Conservation (phyloP, 306 rosid genomes). For the Cucurbita pepo region DNA sequence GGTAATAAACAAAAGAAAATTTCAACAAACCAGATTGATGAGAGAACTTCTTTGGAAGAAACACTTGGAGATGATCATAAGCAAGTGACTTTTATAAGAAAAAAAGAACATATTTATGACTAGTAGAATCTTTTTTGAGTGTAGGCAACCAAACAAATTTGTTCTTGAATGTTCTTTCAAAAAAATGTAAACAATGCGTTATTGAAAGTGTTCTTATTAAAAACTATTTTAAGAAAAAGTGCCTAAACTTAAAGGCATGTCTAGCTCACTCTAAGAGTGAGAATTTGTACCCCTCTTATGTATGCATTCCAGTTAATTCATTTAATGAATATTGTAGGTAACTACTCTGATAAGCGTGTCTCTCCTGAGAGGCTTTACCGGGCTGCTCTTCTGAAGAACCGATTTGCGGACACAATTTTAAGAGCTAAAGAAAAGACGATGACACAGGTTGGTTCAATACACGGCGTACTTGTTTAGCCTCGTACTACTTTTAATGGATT, state of each 20-base stretch:
- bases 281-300: slow-evolving; percentile 6
- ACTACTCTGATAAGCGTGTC: slow-evolving; percentile 48
- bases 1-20: too few relatives aligned
- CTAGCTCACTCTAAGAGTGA: neutral
- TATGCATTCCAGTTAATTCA: slow-evolving; percentile 6
- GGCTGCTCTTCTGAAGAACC: slow-evolving; percentile 50
- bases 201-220: neutral
- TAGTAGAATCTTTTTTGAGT: neutral
- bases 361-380: slow-evolving; percentile 58
- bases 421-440: slow-evolving; percentile 75
- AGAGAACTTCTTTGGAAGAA: neutral
- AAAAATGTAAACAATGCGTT: neutral
- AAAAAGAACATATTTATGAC: neutral
- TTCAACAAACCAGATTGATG: too few relatives aligned
- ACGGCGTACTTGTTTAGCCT: slow-evolving; percentile 1
- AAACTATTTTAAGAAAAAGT: neutral
- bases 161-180: neutral
- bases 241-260: neutral
- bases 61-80: neutral
- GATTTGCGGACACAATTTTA: slow-evolving; percentile 72
- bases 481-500: slow-evolving; percentile 2
- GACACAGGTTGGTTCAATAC: slow-evolving; percentile 32
- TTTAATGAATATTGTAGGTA: slow-evolving; percentile 24
- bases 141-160: neutral
- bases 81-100: neutral